phyloP scores from a whole-genome alignment of 2,329 filamentous ascomycete species.

The Xylaria digitata region DNA sequence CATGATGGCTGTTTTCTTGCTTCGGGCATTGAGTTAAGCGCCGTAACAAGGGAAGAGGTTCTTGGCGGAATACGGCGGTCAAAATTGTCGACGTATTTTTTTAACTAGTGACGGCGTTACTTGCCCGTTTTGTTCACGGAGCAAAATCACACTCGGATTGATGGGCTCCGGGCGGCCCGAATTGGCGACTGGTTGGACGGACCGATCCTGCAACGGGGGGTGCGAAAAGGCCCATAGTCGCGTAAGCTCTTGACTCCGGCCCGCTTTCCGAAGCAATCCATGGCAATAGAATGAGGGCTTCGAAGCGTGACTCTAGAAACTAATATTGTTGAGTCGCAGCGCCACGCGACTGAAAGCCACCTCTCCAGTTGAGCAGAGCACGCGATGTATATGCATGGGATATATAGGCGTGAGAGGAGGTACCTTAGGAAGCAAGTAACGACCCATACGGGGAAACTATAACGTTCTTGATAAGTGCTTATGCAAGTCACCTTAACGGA shows the following conservation, averaged over 20 bases:
- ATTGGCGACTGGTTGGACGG: conserved; percentile 29
- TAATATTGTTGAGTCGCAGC: background rate
- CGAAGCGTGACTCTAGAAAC: background rate
- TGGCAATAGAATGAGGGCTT: background rate
- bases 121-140: conserved; percentile 42
- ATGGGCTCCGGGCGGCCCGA: conserved; percentile 36
- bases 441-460: background rate
- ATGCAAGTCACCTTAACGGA: conserved; percentile 1
- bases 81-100: conserved; percentile 14
- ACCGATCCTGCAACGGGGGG: conserved; percentile 17
- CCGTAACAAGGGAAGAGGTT: conserved; percentile 8
- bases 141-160: conserved; percentile 23
- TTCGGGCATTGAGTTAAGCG: conserved; percentile 8
- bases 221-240: conserved; percentile 5
- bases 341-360: background rate
- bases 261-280: conserved; percentile 28
- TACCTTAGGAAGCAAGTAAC: background rate
- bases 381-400: background rate
- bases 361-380: background rate
- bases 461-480: background rate
- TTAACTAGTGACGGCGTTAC: conserved; percentile 32
- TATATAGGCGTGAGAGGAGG: background rate
- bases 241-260: conserved; percentile 26
- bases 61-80: conserved; percentile 6
- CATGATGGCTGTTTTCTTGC: conserved; percentile 18